These are phyloP conservation scores for Starmera quercuum DNA, from an alignment of 805 yeast genomes.

Conservation along the genomic window DNA sequence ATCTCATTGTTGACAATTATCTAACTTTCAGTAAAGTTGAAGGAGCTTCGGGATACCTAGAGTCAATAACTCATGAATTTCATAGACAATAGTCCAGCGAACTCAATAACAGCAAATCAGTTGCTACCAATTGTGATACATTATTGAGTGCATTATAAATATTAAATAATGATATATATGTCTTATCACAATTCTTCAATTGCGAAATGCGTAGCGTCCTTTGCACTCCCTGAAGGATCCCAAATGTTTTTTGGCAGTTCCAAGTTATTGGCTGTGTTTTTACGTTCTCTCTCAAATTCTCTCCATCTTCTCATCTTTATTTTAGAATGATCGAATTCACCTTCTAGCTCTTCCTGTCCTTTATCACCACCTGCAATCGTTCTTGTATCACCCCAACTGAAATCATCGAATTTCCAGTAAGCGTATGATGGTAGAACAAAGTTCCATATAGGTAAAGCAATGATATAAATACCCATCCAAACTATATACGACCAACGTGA, in stretches of 20 bases:
- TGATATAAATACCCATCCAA: slow-evolving; percentile 73
- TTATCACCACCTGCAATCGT: slow-evolving; percentile 65
- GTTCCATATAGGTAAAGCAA: slow-evolving; percentile 92
- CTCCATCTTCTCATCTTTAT: slow-evolving; percentile 93
- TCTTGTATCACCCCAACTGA: slow-evolving; percentile 95
- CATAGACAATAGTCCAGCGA: too few species aligned
- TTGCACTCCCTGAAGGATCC: slow-evolving; percentile 17
- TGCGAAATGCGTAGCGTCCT: slow-evolving; percentile 1
- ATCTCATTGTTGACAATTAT: slow-evolving; percentile 4
- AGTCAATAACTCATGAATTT: not conserved
- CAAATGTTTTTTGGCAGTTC: slow-evolving; percentile 19
- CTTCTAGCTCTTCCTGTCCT: slow-evolving; percentile 62
- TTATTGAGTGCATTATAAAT: too few species aligned
- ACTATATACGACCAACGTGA: slow-evolving; percentile 62
- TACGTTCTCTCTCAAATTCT: slow-evolving; percentile 72
- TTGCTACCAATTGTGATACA: too few species aligned
- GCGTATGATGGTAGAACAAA: slow-evolving; percentile 81
- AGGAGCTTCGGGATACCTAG: not conserved
- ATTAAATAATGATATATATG: too few species aligned
- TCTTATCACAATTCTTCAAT: not conserved
- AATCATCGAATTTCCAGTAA: slow-evolving; percentile 93
- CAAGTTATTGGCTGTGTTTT: slow-evolving; percentile 6
- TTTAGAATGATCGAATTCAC: slow-evolving; percentile 85
- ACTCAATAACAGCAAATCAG: too few species aligned
- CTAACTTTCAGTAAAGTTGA: not conserved